Conservation (phyloP, 257 asterid species). For the Knoxia roxburghii region DNA sequence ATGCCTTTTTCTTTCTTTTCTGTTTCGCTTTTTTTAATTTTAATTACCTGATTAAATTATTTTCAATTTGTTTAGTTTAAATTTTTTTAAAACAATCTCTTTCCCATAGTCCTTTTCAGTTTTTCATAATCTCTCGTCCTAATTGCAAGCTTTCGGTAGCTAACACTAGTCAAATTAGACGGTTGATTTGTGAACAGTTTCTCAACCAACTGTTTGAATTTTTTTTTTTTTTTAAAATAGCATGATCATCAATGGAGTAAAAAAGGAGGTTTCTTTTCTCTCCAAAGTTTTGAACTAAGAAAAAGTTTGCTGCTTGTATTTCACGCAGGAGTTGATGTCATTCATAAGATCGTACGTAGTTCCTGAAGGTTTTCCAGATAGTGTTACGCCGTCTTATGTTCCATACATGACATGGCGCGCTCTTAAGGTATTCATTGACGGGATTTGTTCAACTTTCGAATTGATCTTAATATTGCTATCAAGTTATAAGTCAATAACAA, state of each 20-base stretch:
- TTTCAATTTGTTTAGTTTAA: neutral
- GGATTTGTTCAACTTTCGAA: neutral
- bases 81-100: neutral
- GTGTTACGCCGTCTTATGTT: conserved; percentile 87
- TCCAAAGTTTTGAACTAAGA: neutral
- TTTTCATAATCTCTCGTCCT: neutral
- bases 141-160: neutral
- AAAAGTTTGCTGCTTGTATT: neutral
- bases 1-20: neutral
- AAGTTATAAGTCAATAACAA: neutral
- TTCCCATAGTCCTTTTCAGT: neutral
- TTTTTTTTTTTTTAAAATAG: neutral
- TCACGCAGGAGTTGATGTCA: conserved; percentile 60
- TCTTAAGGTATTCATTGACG: conserved; percentile 54
- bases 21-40: neutral
- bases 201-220: neutral
- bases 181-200: neutral
- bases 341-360: conserved; percentile 85
- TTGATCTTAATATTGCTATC: neutral
- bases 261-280: neutral
- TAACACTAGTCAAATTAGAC: neutral
- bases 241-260: too few relatives aligned
- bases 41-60: neutral
- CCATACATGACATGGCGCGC: conserved; percentile 99
- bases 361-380: conserved; percentile 96